These are phyloP conservation scores for Aspergillus affinis DNA, from an alignment of 495 filamentous ascomycete genomes.

Conservation along the genomic window DNA sequence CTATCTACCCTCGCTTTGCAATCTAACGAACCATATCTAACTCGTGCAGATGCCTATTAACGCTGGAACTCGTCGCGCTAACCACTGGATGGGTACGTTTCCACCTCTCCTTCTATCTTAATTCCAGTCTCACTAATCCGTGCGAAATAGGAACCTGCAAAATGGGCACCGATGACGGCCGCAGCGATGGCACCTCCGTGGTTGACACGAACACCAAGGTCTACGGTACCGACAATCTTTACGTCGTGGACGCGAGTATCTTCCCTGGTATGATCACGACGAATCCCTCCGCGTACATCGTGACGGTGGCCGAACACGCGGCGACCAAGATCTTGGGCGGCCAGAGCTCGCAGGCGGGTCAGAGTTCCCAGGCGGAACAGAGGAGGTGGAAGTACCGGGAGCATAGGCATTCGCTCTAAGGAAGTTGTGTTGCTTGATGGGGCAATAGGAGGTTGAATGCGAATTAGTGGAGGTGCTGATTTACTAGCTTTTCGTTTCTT, in stretches of 20 bases:
- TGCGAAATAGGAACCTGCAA: conserved; percentile 16
- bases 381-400: neutral
- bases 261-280: conserved; percentile 14
- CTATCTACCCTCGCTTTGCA: neutral
- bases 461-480: neutral
- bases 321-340: conserved; percentile 4
- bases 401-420: neutral
- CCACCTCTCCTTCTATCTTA: neutral
- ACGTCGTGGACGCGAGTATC: conserved; percentile 12
- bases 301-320: conserved; percentile 12
- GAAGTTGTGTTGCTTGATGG: too few relatives aligned
- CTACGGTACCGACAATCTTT: conserved; percentile 10
- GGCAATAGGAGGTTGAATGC: neutral
- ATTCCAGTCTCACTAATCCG: neutral
- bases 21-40: neutral
- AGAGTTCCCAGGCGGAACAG: neutral
- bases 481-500: neutral
- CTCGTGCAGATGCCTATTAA: conserved; percentile 3
- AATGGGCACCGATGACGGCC: conserved; percentile 19
- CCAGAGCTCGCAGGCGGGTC: neutral
- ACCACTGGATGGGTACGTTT: conserved; percentile 21
- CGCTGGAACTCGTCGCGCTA: conserved; percentile 6
- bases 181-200: conserved; percentile 6
- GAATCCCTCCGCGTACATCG: conserved; percentile 11
- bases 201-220: conserved; percentile 10